Percentiles rank a stretch among this genome's conserved stretches.
Conservation (phyloP, 2,329 filamentous ascomycete genomes). For the Fusarium austroafricanum region DNA sequence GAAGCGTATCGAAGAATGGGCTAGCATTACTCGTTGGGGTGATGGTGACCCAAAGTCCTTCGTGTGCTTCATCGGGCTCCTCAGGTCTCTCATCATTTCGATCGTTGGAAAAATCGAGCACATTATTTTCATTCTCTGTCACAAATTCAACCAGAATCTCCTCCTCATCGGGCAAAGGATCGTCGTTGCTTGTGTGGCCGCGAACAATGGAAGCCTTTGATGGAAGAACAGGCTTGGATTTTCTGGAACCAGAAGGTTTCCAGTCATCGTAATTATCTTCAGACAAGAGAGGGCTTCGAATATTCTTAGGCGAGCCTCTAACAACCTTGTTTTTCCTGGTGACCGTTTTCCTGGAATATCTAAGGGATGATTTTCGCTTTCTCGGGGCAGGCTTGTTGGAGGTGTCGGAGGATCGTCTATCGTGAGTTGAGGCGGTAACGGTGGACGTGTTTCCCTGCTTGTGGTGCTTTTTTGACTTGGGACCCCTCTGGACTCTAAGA, state of each 20-base stretch:
- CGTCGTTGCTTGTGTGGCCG: slow-evolving; percentile 6
- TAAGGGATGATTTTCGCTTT: slow-evolving; percentile 23
- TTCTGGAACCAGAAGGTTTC: slow-evolving; percentile 8
- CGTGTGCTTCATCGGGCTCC: slow-evolving; percentile 51
- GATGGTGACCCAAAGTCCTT: slow-evolving; percentile 96
- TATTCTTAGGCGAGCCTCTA: slow-evolving; percentile 20
- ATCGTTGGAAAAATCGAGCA: slow-evolving; percentile 43
- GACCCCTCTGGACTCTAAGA: slow-evolving; percentile 64
- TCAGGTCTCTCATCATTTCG: slow-evolving; percentile 38
- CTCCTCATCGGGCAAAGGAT: slow-evolving; percentile 21
- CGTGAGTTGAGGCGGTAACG: slow-evolving; percentile 17
- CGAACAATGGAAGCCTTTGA: slow-evolving; percentile 10
- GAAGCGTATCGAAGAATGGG: slow-evolving; percentile 93
- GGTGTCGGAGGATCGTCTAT: slow-evolving; percentile 26
- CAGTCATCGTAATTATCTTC: slow-evolving; percentile 28
- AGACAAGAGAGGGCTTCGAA: slow-evolving; percentile 32
- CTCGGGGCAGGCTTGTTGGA: slow-evolving; percentile 8
- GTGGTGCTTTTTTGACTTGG: slow-evolving; percentile 47
- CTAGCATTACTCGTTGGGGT: slow-evolving; percentile 90
- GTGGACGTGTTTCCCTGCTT: slow-evolving; percentile 20
- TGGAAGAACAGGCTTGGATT: slow-evolving; percentile 15
- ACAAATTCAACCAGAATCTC: slow-evolving; percentile 37
- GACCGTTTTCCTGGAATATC: slow-evolving; percentile 11
- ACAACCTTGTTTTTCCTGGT: slow-evolving; percentile 14
- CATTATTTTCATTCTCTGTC: slow-evolving; percentile 43